Conservation (phyloP, 306 rosid species). For the Morella rubra region DNA sequence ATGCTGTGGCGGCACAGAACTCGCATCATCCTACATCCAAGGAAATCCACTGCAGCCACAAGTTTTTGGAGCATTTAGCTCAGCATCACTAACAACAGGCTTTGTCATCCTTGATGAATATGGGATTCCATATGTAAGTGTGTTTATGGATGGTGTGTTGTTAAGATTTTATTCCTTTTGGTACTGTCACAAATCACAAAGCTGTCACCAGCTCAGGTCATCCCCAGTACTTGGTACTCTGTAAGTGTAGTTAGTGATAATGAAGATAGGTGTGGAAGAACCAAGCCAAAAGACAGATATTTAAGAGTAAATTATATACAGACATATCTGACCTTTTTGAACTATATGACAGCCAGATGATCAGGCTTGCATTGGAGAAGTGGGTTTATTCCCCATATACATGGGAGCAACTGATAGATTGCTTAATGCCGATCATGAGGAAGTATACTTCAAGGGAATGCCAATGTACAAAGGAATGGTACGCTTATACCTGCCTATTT, state of each 20-base stretch:
- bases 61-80: slow-evolving; percentile 82
- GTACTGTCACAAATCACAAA: background rate
- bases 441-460: slow-evolving; percentile 84
- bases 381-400: slow-evolving; percentile 58
- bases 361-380: slow-evolving; percentile 75
- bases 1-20: slow-evolving; percentile 86
- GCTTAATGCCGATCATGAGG: slow-evolving; percentile 71
- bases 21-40: slow-evolving; percentile 57
- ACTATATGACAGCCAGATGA: slow-evolving; percentile 57
- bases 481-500: slow-evolving; percentile 17
- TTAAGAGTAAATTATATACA: background rate
- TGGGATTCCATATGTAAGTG: slow-evolving; percentile 66
- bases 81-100: slow-evolving; percentile 66
- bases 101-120: slow-evolving; percentile 69
- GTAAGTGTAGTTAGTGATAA: background rate
- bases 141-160: background rate
- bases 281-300: background rate
- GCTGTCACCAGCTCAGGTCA: slow-evolving; percentile 8
- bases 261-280: background rate
- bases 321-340: slow-evolving; percentile 29
- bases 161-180: slow-evolving; percentile 10
- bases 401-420: slow-evolving; percentile 69
- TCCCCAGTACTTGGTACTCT: slow-evolving; percentile 4
- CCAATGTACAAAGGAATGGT: slow-evolving; percentile 73
- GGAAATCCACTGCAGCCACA: slow-evolving; percentile 78